Evolutionary conservation across 768 basidiomycete species (phyloP).

Genomic region (Lenzites betulinus): DNA sequence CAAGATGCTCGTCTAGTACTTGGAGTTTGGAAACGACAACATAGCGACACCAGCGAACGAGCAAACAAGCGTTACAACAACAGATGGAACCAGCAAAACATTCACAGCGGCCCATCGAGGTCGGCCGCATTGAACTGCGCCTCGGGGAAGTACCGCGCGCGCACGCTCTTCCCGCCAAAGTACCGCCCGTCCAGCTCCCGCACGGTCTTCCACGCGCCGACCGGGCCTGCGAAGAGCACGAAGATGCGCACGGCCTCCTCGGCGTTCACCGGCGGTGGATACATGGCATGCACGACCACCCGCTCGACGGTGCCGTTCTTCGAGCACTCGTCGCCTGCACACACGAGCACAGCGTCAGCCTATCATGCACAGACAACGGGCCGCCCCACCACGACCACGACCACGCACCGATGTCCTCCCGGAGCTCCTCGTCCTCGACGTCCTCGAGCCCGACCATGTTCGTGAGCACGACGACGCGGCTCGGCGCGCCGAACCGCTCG

Average conservation of each 20-base stretch:
- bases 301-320: constrained; percentile 93
- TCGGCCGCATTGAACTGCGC: constrained; percentile 48
- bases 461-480: constrained; percentile 84
- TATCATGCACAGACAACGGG: no score
- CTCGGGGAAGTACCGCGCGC: constrained; percentile 83
- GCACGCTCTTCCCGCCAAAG: constrained; percentile 84
- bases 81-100: neutral
- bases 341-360: neutral
- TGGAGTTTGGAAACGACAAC: no score
- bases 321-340: constrained; percentile 82
- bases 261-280: constrained; percentile 62
- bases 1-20: no score
- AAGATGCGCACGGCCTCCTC: constrained; percentile 93
- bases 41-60: no score
- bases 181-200: constrained; percentile 91
- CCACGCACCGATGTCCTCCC: constrained; percentile 81
- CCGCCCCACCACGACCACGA: neutral
- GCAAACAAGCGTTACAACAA: neutral
- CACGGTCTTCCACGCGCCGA: constrained; percentile 94
- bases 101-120: constrained; percentile 47
- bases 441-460: constrained; percentile 90
- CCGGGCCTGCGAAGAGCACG: constrained; percentile 87
- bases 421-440: constrained; percentile 79
- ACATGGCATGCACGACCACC: constrained; percentile 78
- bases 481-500: constrained; percentile 85